These are phyloP conservation scores for Nakazawaea wyomingensis DNA, from an alignment of 805 yeast species.

Conservation along the genomic window DNA sequence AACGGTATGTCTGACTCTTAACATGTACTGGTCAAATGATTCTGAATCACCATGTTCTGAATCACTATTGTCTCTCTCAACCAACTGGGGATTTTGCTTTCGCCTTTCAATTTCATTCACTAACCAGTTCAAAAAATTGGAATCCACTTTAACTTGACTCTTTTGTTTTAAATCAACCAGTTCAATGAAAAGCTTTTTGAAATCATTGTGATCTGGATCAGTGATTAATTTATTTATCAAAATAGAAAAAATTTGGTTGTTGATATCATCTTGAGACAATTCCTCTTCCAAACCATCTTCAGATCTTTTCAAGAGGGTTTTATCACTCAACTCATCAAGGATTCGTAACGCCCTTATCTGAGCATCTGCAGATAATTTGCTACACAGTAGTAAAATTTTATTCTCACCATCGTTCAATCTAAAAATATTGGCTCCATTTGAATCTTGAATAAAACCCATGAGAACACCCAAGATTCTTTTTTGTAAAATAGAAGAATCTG, in stretches of 20 bases:
- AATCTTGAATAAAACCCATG: constrained; percentile 37
- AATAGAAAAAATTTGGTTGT: constrained; percentile 29
- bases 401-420: constrained; percentile 16
- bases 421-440: constrained; percentile 26
- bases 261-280: constrained; percentile 15
- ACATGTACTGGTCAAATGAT: constrained; percentile 24
- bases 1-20: constrained; percentile 46
- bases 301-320: constrained; percentile 12
- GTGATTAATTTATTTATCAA: constrained; percentile 30
- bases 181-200: constrained; percentile 36
- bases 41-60: constrained; percentile 19
- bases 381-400: constrained; percentile 19
- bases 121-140: constrained; percentile 61
- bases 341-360: constrained; percentile 39
- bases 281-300: constrained; percentile 10
- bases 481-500: constrained; percentile 29
- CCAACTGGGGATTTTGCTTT: constrained; percentile 17
- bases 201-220: constrained; percentile 31
- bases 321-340: constrained; percentile 37
- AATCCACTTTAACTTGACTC: constrained; percentile 25
- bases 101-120: constrained; percentile 36
- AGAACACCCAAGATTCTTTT: constrained; percentile 49
- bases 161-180: constrained; percentile 28
- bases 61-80: constrained; percentile 21
- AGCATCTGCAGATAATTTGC: constrained; percentile 19